These are phyloP conservation scores for Magnolia kwangsiensis DNA, from an alignment of 164 flowering plant genomes.

Conservation along the genomic window DNA sequence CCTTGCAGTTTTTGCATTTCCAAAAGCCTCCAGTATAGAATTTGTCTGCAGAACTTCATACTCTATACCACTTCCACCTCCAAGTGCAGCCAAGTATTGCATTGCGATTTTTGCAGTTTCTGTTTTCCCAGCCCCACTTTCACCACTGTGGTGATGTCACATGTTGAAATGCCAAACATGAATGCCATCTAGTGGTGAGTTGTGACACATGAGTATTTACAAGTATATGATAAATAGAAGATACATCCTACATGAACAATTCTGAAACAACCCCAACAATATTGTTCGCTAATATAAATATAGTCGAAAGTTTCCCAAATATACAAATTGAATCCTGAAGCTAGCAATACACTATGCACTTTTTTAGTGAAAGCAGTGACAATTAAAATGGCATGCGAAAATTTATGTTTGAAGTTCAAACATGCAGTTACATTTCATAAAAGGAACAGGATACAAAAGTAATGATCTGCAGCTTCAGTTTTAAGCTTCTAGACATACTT, in stretches of 20 bases:
- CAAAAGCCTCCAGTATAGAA: constrained; percentile 87
- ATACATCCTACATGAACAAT: background rate
- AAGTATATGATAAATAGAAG: background rate
- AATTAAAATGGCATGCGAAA: too few species aligned
- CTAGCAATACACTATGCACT: too few species aligned
- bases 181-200: background rate
- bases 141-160: constrained; percentile 51
- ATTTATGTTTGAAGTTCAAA: too few species aligned
- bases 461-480: too few species aligned
- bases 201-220: background rate
- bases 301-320: too few species aligned
- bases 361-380: too few species aligned
- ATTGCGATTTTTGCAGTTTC: constrained; percentile 82
- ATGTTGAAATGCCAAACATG: background rate
- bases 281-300: background rate
- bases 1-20: constrained; percentile 89
- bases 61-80: constrained; percentile 64
- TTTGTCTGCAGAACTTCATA: constrained; percentile 53
- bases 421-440: too few species aligned
- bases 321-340: too few species aligned
- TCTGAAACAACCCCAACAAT: background rate
- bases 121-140: constrained; percentile 95
- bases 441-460: too few species aligned
- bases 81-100: constrained; percentile 68
- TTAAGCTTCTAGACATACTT: too few species aligned